These are phyloP conservation scores for Phytophthora pistaciae DNA, from an alignment of 352 stramenopile genomes.

Conservation along the genomic window DNA sequence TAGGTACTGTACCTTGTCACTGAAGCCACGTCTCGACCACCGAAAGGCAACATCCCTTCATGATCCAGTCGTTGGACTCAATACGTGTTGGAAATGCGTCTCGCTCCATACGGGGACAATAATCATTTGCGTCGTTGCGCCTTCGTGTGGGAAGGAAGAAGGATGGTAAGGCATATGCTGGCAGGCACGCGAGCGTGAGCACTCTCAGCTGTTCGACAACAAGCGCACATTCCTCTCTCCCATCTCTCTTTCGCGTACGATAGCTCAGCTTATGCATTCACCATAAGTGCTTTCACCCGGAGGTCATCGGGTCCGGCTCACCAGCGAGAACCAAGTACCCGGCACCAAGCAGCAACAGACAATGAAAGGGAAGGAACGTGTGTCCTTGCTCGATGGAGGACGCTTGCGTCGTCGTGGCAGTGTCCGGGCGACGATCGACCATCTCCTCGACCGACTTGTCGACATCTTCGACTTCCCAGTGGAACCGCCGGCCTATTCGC, in stretches of 20 bases:
- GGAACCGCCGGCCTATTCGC: background rate
- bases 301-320: background rate
- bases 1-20: background rate
- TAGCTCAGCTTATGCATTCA: background rate
- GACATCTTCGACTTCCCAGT: conserved; percentile 58
- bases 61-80: background rate
- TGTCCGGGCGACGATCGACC: conserved; percentile 31
- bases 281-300: conserved; percentile 22
- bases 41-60: conserved; percentile 34
- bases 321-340: background rate
- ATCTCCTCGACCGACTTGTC: conserved; percentile 49
- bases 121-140: background rate
- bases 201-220: conserved; percentile 14
- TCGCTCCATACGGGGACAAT: background rate
- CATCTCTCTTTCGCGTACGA: conserved; percentile 24
- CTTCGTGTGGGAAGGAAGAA: conserved; percentile 10
- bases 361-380: conserved; percentile 41
- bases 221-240: conserved; percentile 21
- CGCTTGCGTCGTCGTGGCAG: conserved; percentile 34
- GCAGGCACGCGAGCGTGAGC: background rate
- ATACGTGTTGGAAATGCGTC: no score
- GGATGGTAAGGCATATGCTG: background rate
- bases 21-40: conserved; percentile 35
- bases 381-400: conserved; percentile 46
- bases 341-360: background rate